Base-by-base conservation (phyloP, 495 filamentous ascomycete genomes). In the Penicillium coffeae region DNA sequence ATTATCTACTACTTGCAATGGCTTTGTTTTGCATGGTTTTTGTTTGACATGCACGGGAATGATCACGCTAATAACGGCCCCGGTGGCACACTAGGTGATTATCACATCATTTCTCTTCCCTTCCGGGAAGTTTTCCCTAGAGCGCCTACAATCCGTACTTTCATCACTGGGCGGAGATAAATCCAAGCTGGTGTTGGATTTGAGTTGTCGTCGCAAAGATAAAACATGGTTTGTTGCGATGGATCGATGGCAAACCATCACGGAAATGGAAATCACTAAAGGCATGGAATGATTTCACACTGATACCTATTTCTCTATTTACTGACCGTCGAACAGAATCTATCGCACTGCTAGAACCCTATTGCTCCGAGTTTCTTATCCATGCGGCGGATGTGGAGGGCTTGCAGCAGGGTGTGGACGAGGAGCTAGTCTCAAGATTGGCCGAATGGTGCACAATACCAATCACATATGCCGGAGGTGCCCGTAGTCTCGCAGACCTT, bases 361-460 rank as follows among this genome's bases (percentile, higher is more conserved):
- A 89, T 64, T 96, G 93, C 71, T 89, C 86, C 35, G 94, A 98
- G 59, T 97, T 98, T 65, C 75, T 98, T 40, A 89, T 98, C 58
- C 94, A 98, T 59, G 93, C 93, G n/a, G 93, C 94, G n/a, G 93
- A 98, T 63, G 90, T 92, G 45, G 93, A 97, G 63, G 93, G 93
- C 8, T 71, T 97, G 39, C 94, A 96, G 62, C 75, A 76, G 42
- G 93, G 93, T 21, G 86, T 98, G 42, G 94, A 98, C 55, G 85
- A 92, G 57, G 77, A 86, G 42, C 71, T 98, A 2, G 90, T 98
- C 0, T 67, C 76, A 45, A 81, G 72, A 45, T 69, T 98, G 39
- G 86, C 89, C 1, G 67, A 82, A 53, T 97, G 91, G 88, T 93
- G 89, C 56, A 81, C 74, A 8, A 90, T 93, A 38, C 94, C 93